Base-by-base conservation (phyloP, 106 monocot species). In the Narthecium ossifragum region DNA sequence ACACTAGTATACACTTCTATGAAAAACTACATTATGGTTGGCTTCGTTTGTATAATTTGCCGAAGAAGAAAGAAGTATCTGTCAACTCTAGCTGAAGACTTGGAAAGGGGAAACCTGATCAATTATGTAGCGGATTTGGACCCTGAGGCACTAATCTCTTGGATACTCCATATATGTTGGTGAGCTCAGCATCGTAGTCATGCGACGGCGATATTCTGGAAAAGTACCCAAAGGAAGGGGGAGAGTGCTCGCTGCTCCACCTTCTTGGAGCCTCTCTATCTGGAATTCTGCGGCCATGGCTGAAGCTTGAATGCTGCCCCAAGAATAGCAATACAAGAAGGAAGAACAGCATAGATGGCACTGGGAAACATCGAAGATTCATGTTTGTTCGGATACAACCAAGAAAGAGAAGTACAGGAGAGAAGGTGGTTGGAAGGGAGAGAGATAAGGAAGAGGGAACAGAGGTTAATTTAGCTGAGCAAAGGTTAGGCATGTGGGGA, bases 41-140 rank as follows among this genome's bases (percentile, higher is more conserved):
- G n/a, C n/a, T n/a, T n/a, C n/a, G n/a, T n/a, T n/a, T n/a, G n/a
- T n/a, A n/a, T n/a, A n/a, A n/a, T n/a, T n/a, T n/a, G n/a, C n/a
- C n/a, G n/a, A 36, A 10, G 10, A 36, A 36, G 10, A 36, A 10
- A 36, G 36, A 36, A 36, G 7, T 36, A 36, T 36, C 36, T 10
- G 5, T 36, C 36, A 5, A 36, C 36, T 10, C 10, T 36, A 10
- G 10, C 10, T 36, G 10, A 6, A 6, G 10, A 36, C 36, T 5
- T 10, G 10, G 36, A 5, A 36, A n/a, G n/a, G n/a, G n/a, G n/a
- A 10, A 36, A 36, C 36, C 36, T 38, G 8, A 17, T 53, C 53
- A 65, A 26, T 65, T 65, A 17, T 65, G 56, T 6, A 73, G 73
- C 18, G 73, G 73, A 26, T 73, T 73, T 17, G 73, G 66, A 18